Conservation (phyloP, 2,329 filamentous ascomycete genomes). For the Phyllosticta citrichinensis region DNA sequence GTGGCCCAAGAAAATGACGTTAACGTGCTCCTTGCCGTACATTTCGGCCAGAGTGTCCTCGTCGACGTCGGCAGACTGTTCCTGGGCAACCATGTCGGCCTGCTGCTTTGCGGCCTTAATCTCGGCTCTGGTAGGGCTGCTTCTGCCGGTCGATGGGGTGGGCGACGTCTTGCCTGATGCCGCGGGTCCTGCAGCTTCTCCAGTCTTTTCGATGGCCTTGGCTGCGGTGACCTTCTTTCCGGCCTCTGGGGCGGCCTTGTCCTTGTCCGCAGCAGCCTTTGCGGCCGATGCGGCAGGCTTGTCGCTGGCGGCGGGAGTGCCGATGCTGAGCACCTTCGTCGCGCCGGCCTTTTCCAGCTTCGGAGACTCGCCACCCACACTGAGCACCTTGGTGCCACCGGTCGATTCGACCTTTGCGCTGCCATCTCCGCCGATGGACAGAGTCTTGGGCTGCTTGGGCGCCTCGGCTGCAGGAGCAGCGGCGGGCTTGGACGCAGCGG, state of each 20-base stretch:
- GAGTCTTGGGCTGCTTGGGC: constrained; percentile 19
- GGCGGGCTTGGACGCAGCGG: constrained; percentile 30
- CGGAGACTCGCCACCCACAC: constrained; percentile 47
- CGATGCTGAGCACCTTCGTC: constrained; percentile 70
- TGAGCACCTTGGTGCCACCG: constrained; percentile 51
- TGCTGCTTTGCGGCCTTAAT: constrained; percentile 50
- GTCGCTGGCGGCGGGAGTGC: constrained; percentile 34
- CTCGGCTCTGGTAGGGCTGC: constrained; percentile 59
- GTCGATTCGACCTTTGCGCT: constrained; percentile 57
- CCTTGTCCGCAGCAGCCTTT: constrained; percentile 32
- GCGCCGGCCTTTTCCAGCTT: constrained; percentile 43
- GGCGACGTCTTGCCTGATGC: constrained; percentile 64
- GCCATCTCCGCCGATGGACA: constrained; percentile 16
- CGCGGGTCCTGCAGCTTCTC: constrained; percentile 47
- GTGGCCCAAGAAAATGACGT: constrained; percentile 96
- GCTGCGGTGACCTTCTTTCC: constrained; percentile 75
- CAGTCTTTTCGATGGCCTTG: constrained; percentile 88
- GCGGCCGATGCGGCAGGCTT: constrained; percentile 41
- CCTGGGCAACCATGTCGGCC: constrained; percentile 73
- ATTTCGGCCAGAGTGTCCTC: constrained; percentile 85
- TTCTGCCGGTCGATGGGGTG: constrained; percentile 71
- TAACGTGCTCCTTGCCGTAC: constrained; percentile 88
- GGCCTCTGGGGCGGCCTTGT: constrained; percentile 47
- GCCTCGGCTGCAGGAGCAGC: constrained; percentile 34
- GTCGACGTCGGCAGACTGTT: constrained; percentile 69